A percentile compares a stretch with the other conserved stretches of the same genome.
Conservation (phyloP, 1,284 basidiomycete genomes). For the Ceratobasidium sp. region DNA sequence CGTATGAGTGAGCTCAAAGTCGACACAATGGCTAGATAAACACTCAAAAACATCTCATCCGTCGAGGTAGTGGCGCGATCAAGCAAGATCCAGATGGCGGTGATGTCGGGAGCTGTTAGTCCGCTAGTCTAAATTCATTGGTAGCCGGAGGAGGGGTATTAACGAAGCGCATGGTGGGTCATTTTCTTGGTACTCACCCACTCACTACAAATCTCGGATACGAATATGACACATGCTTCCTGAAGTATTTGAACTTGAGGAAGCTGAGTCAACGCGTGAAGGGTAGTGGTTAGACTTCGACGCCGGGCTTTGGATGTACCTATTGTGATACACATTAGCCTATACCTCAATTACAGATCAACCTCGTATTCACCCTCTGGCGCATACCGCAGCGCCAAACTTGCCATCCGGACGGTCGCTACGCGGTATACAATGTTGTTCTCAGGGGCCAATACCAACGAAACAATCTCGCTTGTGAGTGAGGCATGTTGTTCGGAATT, state of each 20-base stretch:
- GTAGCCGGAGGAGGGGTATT: background rate
- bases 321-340: slow-evolving; percentile 10
- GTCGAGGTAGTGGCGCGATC: slow-evolving; percentile 62
- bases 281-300: slow-evolving; percentile 21
- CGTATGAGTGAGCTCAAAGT: slow-evolving; percentile 75
- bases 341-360: background rate
- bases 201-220: slow-evolving; percentile 38
- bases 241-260: slow-evolving; percentile 14
- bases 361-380: slow-evolving; percentile 13
- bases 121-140: slow-evolving; percentile 24
- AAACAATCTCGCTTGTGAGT: slow-evolving; percentile 37
- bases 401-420: slow-evolving; percentile 35
- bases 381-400: slow-evolving; percentile 30
- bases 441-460: slow-evolving; percentile 22
- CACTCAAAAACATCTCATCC: slow-evolving; percentile 60
- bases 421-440: slow-evolving; percentile 15
- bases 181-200: background rate
- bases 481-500: slow-evolving; percentile 25
- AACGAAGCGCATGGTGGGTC: background rate
- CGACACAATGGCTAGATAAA: slow-evolving; percentile 69
- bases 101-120: slow-evolving; percentile 31
- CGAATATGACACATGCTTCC: slow-evolving; percentile 29
- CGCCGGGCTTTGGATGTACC: slow-evolving; percentile 40
- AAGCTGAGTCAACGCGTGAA: slow-evolving; percentile 34
- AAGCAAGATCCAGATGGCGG: slow-evolving; percentile 36